Evolutionary conservation across 805 yeast genomes (phyloP).

Genomic region (Isabelozyma pseudorhagii): DNA sequence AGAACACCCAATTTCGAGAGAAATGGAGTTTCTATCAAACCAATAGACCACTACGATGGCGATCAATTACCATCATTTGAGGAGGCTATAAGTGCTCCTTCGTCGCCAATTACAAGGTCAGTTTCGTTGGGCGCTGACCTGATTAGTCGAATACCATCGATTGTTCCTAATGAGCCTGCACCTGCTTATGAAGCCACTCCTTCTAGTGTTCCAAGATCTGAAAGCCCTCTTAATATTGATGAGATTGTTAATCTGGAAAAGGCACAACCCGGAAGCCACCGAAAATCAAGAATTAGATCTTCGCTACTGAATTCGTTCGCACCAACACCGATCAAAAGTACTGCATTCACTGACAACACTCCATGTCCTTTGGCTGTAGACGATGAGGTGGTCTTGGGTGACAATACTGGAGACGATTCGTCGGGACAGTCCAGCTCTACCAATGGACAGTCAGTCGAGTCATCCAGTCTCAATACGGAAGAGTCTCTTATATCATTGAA

Average conservation of each 20-base stretch:
- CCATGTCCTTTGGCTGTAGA: neutral
- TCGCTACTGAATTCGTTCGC: conserved; percentile 35
- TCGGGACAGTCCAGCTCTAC: neutral
- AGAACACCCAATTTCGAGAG: conserved; percentile 36
- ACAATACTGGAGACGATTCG: neutral
- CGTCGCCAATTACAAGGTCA: conserved; percentile 35
- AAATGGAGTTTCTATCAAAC: conserved; percentile 31
- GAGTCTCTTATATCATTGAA: neutral
- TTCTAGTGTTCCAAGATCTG: neutral
- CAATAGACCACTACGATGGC: conserved; percentile 15
- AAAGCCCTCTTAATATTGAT: conserved; percentile 19
- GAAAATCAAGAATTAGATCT: conserved; percentile 20
- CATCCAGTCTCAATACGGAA: neutral
- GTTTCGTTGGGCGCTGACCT: conserved; percentile 37
- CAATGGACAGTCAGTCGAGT: neutral
- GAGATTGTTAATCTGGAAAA: conserved; percentile 16
- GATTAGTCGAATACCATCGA: conserved; percentile 32
- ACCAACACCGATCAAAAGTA: conserved; percentile 7
- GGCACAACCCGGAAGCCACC: conserved; percentile 3
- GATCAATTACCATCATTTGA: conserved; percentile 59
- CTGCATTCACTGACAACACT: neutral
- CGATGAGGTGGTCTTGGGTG: neutral
- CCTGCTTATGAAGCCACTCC: conserved; percentile 26
- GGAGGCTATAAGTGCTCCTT: conserved; percentile 55
- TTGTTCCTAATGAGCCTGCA: conserved; percentile 25